Evolutionary conservation across 192 early-diverging fungal species (phyloP).

Genomic region (Mortierella claussenii): DNA sequence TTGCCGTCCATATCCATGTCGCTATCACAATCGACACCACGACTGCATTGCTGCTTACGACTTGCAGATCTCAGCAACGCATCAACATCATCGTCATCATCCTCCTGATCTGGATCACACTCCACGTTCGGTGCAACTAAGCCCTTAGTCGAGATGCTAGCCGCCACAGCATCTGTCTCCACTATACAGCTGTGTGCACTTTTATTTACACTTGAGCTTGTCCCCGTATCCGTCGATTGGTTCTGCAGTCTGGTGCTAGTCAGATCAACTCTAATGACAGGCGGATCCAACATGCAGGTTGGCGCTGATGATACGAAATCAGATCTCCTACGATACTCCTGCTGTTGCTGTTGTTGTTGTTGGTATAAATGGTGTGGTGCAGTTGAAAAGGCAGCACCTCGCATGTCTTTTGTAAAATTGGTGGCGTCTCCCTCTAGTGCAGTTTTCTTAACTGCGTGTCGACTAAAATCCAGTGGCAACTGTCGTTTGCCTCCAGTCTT

Average conservation of each 20-base stretch:
- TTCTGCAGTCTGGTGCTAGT: neutral
- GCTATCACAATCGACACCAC: too few species aligned
- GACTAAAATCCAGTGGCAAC: constrained; percentile 49
- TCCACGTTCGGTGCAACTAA: neutral
- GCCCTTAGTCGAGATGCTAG: neutral
- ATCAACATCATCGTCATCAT: constrained; percentile 4
- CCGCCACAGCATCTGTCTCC: neutral
- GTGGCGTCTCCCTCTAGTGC: constrained; percentile 17
- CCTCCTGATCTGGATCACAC: neutral
- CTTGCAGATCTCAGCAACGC: neutral
- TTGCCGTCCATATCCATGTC: neutral
- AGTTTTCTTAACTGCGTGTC: constrained; percentile 43
- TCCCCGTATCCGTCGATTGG: neutral
- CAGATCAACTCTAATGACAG: constrained; percentile 38
- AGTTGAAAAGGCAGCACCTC: neutral
- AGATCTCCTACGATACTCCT: too few species aligned
- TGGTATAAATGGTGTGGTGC: neutral
- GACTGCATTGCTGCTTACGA: neutral
- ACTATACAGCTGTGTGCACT: neutral
- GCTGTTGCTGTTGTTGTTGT: too few species aligned
- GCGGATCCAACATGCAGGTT: constrained; percentile 6
- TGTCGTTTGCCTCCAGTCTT: constrained; percentile 34
- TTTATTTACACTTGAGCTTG: too few species aligned
- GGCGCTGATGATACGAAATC: neutral
- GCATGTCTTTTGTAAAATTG: constrained; percentile 4